phyloP scores from a whole-genome alignment of 176 grass and related monocot species.

The Eleusine coracana region DNA sequence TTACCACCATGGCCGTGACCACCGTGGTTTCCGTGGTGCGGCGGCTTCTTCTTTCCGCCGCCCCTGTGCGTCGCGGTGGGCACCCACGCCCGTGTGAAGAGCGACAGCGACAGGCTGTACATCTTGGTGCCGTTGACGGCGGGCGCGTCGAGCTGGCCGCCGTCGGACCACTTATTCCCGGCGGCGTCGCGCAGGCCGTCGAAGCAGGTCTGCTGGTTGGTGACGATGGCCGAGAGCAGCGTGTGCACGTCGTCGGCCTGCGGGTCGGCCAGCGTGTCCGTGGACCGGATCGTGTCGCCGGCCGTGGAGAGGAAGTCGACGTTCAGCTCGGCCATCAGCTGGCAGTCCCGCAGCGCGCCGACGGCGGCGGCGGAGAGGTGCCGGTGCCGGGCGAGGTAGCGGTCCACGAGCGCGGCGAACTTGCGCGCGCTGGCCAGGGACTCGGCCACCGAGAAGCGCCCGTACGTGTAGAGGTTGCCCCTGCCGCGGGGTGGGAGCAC shows the following conservation, averaged over 20 bases:
- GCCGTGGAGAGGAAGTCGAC: slow-evolving; percentile 69
- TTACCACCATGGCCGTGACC: background rate
- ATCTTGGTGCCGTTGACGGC: slow-evolving; percentile 65
- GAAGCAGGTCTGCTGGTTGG: slow-evolving; percentile 86
- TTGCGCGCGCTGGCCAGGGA: slow-evolving; percentile 67
- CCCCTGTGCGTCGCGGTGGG: slow-evolving; percentile 41
- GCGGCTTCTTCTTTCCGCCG: background rate
- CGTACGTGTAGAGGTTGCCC: slow-evolving; percentile 69
- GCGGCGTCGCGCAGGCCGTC: slow-evolving; percentile 61
- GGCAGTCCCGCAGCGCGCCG: slow-evolving; percentile 67
- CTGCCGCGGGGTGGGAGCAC: slow-evolving; percentile 52
- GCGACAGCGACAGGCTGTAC: slow-evolving; percentile 77
- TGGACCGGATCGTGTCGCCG: slow-evolving; percentile 41
- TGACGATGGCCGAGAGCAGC: slow-evolving; percentile 83
- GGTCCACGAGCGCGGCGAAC: slow-evolving; percentile 54
- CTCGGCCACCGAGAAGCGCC: slow-evolving; percentile 68
- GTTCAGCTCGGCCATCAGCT: slow-evolving; percentile 75
- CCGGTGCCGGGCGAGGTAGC: slow-evolving; percentile 51
- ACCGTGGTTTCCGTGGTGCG: slow-evolving; percentile 7
- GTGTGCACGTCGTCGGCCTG: slow-evolving; percentile 72
- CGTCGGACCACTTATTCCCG: slow-evolving; percentile 31
- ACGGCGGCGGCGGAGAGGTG: slow-evolving; percentile 51
- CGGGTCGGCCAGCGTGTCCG: slow-evolving; percentile 63
- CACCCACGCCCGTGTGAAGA: slow-evolving; percentile 89
- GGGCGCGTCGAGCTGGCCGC: slow-evolving; percentile 54